Evolutionary conservation across 129 eudicot genomes (phyloP), one percentile per base, ranked within the genome.

Genomic region (Mikania micrantha): DNA sequence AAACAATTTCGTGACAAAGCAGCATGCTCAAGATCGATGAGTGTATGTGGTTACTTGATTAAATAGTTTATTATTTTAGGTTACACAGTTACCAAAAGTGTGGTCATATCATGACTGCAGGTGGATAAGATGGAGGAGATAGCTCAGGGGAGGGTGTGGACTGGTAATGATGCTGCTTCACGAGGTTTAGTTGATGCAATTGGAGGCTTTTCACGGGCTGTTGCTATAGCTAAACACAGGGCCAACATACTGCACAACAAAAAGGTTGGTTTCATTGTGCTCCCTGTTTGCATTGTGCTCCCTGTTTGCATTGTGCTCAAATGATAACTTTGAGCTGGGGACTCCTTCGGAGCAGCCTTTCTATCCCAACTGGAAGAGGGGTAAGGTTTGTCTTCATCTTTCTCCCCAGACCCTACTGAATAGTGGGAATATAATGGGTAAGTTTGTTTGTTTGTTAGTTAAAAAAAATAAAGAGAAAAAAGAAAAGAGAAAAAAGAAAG

Each of bases 61-160:
- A 39, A 7, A 54, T 44, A 42, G 25, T 32, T 39, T 1, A 22
- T 0, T 28, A 22, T 17, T 9, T 47, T 19, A 39, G 39, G 13
- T 44, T 22, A 40, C 28, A 29, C 39, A 40, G 12, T 50, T 73
- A 42, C n/a, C 68, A 22, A 72, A 9, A 56, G 36, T 47, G 8
- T 38, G 31, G 42, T 73, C 21, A n/a, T 58, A 13, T 73, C 21
- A n/a, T 62, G 8, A 28, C 10, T 81, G 66, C 75, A 91, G 98
- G 86, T 83, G 68, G 98, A 91, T 7, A 61, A 82, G 67, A 91
- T 91, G 96, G 98, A 91, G 75, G 98, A 91, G 79, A 78, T 83
- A 28, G 98, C 98, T 36, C 98, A 91, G 85, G 98, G 98, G 44
- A 85, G 98, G 75, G 91, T 91, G 39, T 91, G 98, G 98, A 91